Evolutionary conservation across 495 filamentous ascomycete species (phyloP), one percentile per base, ranked within the genome.

Genomic region (Xylaria cubensis): DNA sequence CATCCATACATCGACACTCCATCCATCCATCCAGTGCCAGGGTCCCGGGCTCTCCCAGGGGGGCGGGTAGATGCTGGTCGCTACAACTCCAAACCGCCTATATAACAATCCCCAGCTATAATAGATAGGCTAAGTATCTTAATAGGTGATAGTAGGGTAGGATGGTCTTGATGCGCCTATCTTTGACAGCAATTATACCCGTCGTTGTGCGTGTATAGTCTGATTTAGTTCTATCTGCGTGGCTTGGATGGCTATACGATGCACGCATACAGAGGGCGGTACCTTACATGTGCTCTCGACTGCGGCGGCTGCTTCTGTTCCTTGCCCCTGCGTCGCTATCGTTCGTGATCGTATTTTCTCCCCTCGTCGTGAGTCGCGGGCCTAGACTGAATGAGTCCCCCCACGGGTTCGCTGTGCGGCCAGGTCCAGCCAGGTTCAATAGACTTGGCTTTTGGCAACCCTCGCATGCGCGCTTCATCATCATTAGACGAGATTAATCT

Each of bases 181-280:
- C 6, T 7, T 17, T 15, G 5, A 13, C 13, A 56, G 29, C 29
- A 15, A 13, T 32, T n/a, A n/a, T n/a, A n/a, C n/a, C n/a, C n/a
- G n/a, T n/a, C n/a, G n/a, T n/a, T 29, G 26, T 32, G 10, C 12
- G 19, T n/a, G 19, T 61, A 17, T 39, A 48, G 19, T 12, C 19
- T 56, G n/a, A 7, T 29, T 64, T 50, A 59, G 69, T 29, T 71
- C 46, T 32, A 64, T 56, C 59, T 61, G 59, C 50, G 46, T 46
- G 69, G 69, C 48, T 55, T 44, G 42, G 12, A 44, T 59, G 21
- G 42, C 29, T 53, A 55, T 55, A 64, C 56, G 68, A 41, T 3
- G 39, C 19, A 29, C 32, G 7, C 55, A 53, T 10, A 13, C 9
- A 53, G 50, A 10, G 50, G 50, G 53, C 53, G 53, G 58, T 61